A percentile compares a stretch with the other conserved stretches of the same genome.
Conservation (phyloP, 2,329 filamentous ascomycete species). For the Fusarium napiforme region DNA sequence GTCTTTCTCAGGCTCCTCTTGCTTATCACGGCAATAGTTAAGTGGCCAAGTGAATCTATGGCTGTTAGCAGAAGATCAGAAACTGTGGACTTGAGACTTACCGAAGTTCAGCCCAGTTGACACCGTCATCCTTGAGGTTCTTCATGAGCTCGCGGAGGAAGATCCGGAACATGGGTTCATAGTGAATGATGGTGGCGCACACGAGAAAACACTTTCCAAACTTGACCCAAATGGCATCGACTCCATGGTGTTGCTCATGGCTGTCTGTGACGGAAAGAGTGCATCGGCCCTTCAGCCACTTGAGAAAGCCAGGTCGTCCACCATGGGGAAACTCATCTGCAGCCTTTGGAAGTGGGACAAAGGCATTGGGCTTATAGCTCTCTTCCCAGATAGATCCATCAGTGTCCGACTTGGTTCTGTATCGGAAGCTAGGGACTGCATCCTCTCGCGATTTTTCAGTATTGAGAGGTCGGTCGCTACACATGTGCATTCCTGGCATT, state of each 20-base stretch:
- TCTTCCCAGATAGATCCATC: constrained; percentile 72
- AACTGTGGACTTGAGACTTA: constrained; percentile 39
- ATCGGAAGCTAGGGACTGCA: constrained; percentile 71
- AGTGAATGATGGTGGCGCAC: constrained; percentile 80
- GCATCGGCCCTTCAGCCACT: constrained; percentile 80
- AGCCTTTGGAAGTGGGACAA: constrained; percentile 68
- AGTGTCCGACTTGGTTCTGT: constrained; percentile 58
- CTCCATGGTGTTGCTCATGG: constrained; percentile 82
- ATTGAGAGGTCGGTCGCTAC: constrained; percentile 66
- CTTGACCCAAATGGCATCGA: constrained; percentile 86
- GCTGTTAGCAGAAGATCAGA: constrained; percentile 10
- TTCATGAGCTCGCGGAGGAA: constrained; percentile 79
- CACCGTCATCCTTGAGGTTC: constrained; percentile 80
- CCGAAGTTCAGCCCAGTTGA: constrained; percentile 85
- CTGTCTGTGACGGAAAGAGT: constrained; percentile 78
- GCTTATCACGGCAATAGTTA: constrained; percentile 73
- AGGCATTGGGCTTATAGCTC: constrained; percentile 68
- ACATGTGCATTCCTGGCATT: constrained; percentile 80
- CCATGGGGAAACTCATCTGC: constrained; percentile 81
- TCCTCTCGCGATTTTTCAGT: constrained; percentile 63
- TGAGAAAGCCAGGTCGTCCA: constrained; percentile 76
- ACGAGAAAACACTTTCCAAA: constrained; percentile 81
- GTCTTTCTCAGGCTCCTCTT: constrained; percentile 73
- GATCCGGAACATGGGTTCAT: constrained; percentile 87
- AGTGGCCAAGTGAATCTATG: constrained; percentile 75